A percentile compares a stretch with the other conserved stretches of the same genome.
Evolutionary conservation across 2,329 filamentous ascomycete species (phyloP).

Genomic region (Ophiostoma novo-ulmi): DNA sequence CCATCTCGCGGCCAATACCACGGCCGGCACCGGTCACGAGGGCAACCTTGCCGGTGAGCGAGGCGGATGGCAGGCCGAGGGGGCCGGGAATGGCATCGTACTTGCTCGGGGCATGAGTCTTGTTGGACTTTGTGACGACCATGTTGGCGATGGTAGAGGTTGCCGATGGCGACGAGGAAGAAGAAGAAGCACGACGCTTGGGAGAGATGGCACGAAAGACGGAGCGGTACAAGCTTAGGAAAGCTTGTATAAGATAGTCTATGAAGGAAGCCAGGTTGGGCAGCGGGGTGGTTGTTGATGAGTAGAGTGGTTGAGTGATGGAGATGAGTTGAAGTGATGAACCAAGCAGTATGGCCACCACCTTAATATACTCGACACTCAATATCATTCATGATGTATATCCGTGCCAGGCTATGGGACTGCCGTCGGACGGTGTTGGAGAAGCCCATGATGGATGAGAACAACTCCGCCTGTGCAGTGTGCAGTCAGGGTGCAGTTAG

Average conservation of each 20-base stretch:
- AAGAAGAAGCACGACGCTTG: not conserved
- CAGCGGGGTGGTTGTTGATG: not conserved
- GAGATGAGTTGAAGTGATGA: not conserved
- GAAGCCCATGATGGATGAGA: conserved; percentile 24
- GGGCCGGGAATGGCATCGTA: conserved; percentile 35
- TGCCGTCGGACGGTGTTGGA: conserved; percentile 27
- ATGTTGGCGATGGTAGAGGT: conserved; percentile 26
- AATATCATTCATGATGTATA: not conserved
- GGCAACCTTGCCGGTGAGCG: conserved; percentile 31
- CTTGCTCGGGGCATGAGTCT: conserved; percentile 28
- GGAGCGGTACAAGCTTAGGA: conserved; percentile 15
- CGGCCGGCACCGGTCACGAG: conserved; percentile 39
- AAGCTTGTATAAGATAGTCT: conserved; percentile 15
- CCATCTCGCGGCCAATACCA: conserved; percentile 59
- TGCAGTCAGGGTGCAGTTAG: not conserved
- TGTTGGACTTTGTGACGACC: conserved; percentile 25
- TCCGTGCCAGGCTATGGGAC: too few species aligned
- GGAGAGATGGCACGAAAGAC: conserved; percentile 7
- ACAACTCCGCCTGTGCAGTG: not conserved
- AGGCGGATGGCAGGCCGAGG: conserved; percentile 32
- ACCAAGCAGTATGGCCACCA: not conserved
- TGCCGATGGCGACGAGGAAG: not conserved
- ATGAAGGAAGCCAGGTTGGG: conserved; percentile 20
- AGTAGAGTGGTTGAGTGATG: not conserved
- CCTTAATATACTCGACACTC: not conserved